These are phyloP conservation scores for Fonsecaea pedrosoi DNA, from an alignment of 2,329 filamentous ascomycete genomes.

Conservation along the genomic window DNA sequence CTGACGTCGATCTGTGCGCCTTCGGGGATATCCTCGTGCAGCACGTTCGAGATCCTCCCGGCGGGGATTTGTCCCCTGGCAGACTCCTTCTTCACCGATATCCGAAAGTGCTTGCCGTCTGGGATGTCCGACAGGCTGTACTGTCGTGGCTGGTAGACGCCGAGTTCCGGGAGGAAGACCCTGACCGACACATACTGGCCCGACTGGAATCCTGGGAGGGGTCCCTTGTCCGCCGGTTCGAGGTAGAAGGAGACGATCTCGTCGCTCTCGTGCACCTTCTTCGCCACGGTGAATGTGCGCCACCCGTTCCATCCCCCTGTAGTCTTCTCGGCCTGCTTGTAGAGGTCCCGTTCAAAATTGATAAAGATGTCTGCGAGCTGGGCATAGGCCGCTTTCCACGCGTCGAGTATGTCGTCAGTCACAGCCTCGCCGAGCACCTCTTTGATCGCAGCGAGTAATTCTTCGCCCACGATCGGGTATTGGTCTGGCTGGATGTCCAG, in stretches of 20 bases:
- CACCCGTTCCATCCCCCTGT: constrained; percentile 65
- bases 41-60: constrained; percentile 72
- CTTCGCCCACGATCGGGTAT: constrained; percentile 73
- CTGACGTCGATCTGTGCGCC: constrained; percentile 70
- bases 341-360: constrained; percentile 68
- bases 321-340: constrained; percentile 44
- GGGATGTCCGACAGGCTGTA: constrained; percentile 71
- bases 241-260: constrained; percentile 76
- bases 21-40: constrained; percentile 67
- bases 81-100: constrained; percentile 72
- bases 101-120: constrained; percentile 62
- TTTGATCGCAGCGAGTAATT: constrained; percentile 71
- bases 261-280: constrained; percentile 70
- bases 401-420: constrained; percentile 68
- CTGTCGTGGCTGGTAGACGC: constrained; percentile 72
- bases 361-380: constrained; percentile 77
- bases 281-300: constrained; percentile 69
- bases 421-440: constrained; percentile 71
- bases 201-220: constrained; percentile 69
- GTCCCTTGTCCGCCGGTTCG: constrained; percentile 65
- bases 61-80: constrained; percentile 61
- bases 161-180: constrained; percentile 63
- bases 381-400: constrained; percentile 76
- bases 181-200: constrained; percentile 76
- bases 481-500: constrained; percentile 72